phyloP scores from a whole-genome alignment of 2,329 filamentous ascomycete species.

The Eutypella sp. region DNA sequence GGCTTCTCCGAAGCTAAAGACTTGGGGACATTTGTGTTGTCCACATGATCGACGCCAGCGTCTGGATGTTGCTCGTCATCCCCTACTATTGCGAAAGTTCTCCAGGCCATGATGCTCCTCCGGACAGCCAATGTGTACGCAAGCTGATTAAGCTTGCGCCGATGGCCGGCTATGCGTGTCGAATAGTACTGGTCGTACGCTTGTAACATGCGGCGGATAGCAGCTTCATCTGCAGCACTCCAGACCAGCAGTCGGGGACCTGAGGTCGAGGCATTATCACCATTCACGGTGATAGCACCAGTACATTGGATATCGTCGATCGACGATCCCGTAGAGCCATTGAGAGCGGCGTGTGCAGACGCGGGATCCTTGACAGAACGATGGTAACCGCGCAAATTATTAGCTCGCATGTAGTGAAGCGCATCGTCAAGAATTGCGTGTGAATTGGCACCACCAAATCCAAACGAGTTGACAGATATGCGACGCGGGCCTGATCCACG shows the following conservation, averaged over 20 bases:
- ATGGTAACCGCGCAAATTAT: background rate
- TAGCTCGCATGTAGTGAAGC: too few relatives aligned
- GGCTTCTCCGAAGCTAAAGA: background rate
- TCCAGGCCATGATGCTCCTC: background rate
- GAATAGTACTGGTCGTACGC: background rate
- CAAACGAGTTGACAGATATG: too few relatives aligned
- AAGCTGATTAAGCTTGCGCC: background rate
- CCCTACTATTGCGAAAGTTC: background rate
- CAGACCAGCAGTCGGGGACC: slow-evolving; percentile 8
- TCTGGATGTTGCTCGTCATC: slow-evolving; percentile 3
- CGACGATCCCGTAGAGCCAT: background rate
- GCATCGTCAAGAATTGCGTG: too few relatives aligned
- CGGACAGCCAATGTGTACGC: background rate
- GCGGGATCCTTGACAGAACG: background rate
- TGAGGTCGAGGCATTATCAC: background rate
- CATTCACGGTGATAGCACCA: too few relatives aligned
- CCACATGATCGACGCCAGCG: too few relatives aligned
- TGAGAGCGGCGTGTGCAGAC: background rate
- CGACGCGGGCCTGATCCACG: too few relatives aligned
- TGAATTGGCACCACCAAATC: too few relatives aligned
- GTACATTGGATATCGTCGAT: background rate
- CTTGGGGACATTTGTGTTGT: background rate
- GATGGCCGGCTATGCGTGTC: background rate
- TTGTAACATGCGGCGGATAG: background rate
- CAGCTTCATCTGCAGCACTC: slow-evolving; percentile 8